Base-by-base conservation (phyloP, 1,284 basidiomycete species). In the Sphagnurus paluster region DNA sequence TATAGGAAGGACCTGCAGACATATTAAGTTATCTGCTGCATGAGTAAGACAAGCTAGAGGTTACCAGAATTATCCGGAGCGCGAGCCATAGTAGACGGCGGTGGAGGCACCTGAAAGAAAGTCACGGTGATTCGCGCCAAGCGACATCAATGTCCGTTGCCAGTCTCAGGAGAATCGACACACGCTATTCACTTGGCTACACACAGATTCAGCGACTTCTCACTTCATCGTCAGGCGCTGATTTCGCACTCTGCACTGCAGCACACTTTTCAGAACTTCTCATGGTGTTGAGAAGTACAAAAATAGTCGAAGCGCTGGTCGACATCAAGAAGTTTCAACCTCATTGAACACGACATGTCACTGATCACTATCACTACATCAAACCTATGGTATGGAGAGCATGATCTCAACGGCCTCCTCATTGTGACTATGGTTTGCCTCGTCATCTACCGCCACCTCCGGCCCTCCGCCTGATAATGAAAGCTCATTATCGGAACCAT, bases 1-100 rank as follows among this genome's bases (percentile, higher is more conserved):
- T 82, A 68, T 90, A 93, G 40, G 68, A 73, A 4, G 87, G 85
- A 45, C 79, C 79, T 79, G 46, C 26, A 26, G 34, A 35, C 9
- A 26, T 33, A 19, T 35, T 23, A 36, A 40, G n/a, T n/a, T n/a
- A n/a, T 39, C 44, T 10, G 36, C 26, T 38, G 23, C 13, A 32
- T 19, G 7, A 19, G 39, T 20, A 28, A 45, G 28, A 21, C 20
- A 24, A 29, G 16, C 6, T 28, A 11, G 17, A 29, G 55, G 70
- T 63, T 54, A 73, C 73, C 65, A 49, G 60, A 58, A 39, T 54
- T 60, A 48, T 70, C 67, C 42, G 58, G 52, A 46, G 61, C 49
- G 48, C 60, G 65, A 54, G 66, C 60, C 73, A 76, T 75, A 60
- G 66, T 56, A 49, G 50, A 54, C 48, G 43, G 46, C 40, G 45